Evolutionary conservation across 2,329 filamentous ascomycete genomes (phyloP).

Genomic region (Geosmithia morbida): DNA sequence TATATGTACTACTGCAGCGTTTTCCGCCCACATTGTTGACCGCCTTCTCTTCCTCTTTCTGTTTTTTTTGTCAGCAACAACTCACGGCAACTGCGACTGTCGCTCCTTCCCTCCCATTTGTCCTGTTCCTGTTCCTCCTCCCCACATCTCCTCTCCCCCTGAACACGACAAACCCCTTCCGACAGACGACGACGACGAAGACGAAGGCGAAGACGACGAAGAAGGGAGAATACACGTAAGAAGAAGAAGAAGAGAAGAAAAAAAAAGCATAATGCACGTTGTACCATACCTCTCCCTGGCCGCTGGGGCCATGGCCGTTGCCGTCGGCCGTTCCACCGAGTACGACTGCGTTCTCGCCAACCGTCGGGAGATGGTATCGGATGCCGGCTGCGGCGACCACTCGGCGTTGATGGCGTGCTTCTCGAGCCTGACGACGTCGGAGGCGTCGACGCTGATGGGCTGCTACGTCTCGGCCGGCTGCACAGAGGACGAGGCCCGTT

Average conservation of each 20-base stretch:
- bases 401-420: constrained; percentile 28
- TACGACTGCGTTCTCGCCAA: constrained; percentile 23
- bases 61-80: no score
- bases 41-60: not conserved
- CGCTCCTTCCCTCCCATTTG: no score
- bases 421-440: constrained; percentile 13
- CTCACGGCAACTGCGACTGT: no score
- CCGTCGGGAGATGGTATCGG: constrained; percentile 21
- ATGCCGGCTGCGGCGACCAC: constrained; percentile 27
- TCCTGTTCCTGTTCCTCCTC: no score
- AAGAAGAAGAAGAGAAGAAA: not conserved
- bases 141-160: no score
- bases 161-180: not conserved
- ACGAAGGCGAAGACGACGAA: not conserved
- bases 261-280: constrained; percentile 13
- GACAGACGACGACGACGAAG: not conserved
- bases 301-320: constrained; percentile 15
- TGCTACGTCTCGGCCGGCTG: constrained; percentile 22
- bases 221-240: no score
- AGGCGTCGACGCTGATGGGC: constrained; percentile 18
- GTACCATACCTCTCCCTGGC: constrained; percentile 17
- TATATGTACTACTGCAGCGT: no score
- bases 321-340: constrained; percentile 9
- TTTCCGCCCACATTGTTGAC: not conserved
- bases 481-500: constrained; percentile 12